Evolutionary conservation across 352 stramenopile species (phyloP), one percentile per base, ranked within the genome.

Genomic region (Phytopythium oedochilum): DNA sequence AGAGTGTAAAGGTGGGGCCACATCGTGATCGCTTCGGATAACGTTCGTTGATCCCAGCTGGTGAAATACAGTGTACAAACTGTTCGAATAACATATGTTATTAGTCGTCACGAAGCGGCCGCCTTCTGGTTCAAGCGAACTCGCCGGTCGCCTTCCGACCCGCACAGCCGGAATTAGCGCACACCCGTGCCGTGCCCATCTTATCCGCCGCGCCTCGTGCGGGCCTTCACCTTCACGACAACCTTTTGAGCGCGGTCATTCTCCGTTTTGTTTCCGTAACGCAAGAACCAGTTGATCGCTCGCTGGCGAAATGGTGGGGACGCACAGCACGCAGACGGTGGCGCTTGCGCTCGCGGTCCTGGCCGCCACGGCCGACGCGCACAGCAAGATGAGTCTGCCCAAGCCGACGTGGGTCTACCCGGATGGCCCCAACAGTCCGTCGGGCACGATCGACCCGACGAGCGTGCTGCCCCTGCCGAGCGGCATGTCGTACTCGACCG

Each of bases 341-440:
- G 23, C 44, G 15, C 25, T 60, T n/a, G 50, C 50, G 12, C 38
- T 44, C 14, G 63, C 60, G 18, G 18, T 60, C 8, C 23, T 68
- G 49, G 56, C 56, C 10, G 47, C 60, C 10, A 53, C 60, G 43
- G 42, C 31, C 38, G 35, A 55, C 23, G 61, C 64, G 10, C 65
- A 70, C 51, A 70, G 65, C 40, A 70, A 73, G 29, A 73, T 73
- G 57, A 62, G 49, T 49, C 50, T 70, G 49, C 65, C 61, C 6
- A 66, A 64, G 23, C 65, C 65, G 22, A 73, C 61, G 7, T 73
- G 65, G 65, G 46, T 68, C 50, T 66, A 64, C 35, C 54, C 68
- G 34, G 58, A 53, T 2, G 57, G 57, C 39, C 57, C 54, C 57
- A 73, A 70, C 51, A 70, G 50, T 45, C 61, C 61, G 5, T 44